These are phyloP conservation scores for Vigna nakashimae DNA, from an alignment of 306 rosid species.

Conservation along the genomic window DNA sequence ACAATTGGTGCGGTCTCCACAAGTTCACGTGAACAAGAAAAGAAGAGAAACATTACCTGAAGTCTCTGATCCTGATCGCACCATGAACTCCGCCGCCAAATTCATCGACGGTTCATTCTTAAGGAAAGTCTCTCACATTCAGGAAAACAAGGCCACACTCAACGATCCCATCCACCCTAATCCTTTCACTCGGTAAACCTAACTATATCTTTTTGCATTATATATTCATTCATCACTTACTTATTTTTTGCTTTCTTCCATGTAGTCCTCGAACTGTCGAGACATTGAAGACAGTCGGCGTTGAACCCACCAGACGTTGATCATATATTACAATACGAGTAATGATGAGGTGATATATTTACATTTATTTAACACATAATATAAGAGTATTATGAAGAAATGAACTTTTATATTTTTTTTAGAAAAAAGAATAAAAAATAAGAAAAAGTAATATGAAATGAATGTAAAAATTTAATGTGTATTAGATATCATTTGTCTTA, in stretches of 20 bases:
- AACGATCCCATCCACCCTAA: slow-evolving; percentile 46
- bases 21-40: slow-evolving; percentile 50
- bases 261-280: slow-evolving; percentile 45
- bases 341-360: too few relatives aligned
- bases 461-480: too few relatives aligned
- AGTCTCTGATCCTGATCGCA: slow-evolving; percentile 46
- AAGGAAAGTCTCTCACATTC: slow-evolving; percentile 43
- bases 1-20: slow-evolving; percentile 46
- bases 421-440: too few relatives aligned
- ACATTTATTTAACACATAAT: too few relatives aligned
- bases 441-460: too few relatives aligned
- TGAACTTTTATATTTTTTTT: too few relatives aligned
- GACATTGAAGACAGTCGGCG: slow-evolving; percentile 53
- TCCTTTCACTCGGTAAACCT: slow-evolving; percentile 45
- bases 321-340: not conserved
- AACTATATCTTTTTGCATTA: too few relatives aligned
- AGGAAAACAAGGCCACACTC: slow-evolving; percentile 17
- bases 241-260: not conserved
- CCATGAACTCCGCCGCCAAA: slow-evolving; percentile 39
- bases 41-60: slow-evolving; percentile 47
- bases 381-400: too few relatives aligned
- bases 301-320: slow-evolving; percentile 38
- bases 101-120: slow-evolving; percentile 53
- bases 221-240: too few relatives aligned
- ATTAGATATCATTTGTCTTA: too few relatives aligned